Conservation (phyloP, 2,329 filamentous ascomycete genomes). For the Ceratocystis alfenasii region DNA sequence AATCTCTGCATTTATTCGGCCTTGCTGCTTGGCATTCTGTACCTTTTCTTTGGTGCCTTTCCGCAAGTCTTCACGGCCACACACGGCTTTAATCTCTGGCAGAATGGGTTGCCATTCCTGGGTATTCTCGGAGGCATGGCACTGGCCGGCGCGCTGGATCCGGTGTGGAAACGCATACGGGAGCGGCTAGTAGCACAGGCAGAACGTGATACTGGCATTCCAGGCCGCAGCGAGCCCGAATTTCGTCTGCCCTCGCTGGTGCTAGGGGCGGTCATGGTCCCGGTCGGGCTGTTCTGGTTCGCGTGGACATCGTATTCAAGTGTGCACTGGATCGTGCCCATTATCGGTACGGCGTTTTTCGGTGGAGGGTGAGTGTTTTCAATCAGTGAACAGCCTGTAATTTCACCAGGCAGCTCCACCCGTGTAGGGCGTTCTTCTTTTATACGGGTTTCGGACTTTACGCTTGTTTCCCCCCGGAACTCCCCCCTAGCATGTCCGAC, state of each 20-base stretch:
- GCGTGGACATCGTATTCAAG: conserved; percentile 67
- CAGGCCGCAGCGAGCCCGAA: conserved; percentile 64
- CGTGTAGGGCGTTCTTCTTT: not conserved
- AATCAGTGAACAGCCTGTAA: not conserved
- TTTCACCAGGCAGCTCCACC: too few relatives aligned
- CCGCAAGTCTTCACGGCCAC: conserved; percentile 62
- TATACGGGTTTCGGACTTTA: not conserved
- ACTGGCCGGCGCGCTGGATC: conserved; percentile 48
- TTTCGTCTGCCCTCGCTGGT: conserved; percentile 70
- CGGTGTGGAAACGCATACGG: conserved; percentile 54
- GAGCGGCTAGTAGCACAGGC: conserved; percentile 43
- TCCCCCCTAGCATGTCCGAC: not conserved
- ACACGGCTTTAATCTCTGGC: conserved; percentile 66
- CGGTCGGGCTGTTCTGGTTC: conserved; percentile 76
- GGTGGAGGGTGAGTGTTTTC: conserved; percentile 49
- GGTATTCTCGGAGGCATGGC: conserved; percentile 59
- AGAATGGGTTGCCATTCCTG: conserved; percentile 68
- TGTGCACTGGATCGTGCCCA: conserved; percentile 66
- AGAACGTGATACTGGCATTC: conserved; percentile 36
- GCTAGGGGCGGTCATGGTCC: conserved; percentile 62
- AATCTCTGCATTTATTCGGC: conserved; percentile 72
- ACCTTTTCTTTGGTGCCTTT: conserved; percentile 86
- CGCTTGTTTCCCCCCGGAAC: conserved; percentile 8
- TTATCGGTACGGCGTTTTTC: conserved; percentile 61
- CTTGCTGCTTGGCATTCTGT: conserved; percentile 74